Evolutionary conservation across 345 rosid species (phyloP).

Genomic region (Bruguiera gymnorhiza): DNA sequence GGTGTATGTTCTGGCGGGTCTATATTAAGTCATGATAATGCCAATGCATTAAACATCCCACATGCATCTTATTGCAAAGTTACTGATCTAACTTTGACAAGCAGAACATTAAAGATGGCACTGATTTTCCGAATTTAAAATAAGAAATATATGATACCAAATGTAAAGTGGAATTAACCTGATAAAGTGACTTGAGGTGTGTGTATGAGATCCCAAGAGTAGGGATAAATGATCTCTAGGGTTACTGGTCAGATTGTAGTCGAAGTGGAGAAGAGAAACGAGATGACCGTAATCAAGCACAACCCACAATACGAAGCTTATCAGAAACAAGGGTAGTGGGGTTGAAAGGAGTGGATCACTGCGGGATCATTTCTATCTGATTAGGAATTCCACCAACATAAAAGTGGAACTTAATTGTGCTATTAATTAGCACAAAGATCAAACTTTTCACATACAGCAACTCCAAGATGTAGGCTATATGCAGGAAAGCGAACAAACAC

Average conservation of each 20-base stretch:
- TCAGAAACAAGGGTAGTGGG: conserved; percentile 16
- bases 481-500: no score
- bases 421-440: background rate
- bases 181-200: background rate
- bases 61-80: no score
- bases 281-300: conserved; percentile 8
- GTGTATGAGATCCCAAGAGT: background rate
- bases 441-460: background rate
- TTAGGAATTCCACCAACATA: conserved; percentile 30
- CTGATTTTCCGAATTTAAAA: no score
- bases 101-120: no score
- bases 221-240: conserved; percentile 24
- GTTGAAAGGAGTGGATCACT: conserved; percentile 3
- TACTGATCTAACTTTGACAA: no score
- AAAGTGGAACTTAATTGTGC: conserved; percentile 23
- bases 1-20: no score
- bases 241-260: conserved; percentile 12
- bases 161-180: background rate
- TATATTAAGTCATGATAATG: no score
- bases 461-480: conserved; percentile 8
- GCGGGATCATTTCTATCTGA: conserved; percentile 5
- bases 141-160: no score
- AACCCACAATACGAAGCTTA: background rate
- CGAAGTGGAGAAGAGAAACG: conserved; percentile 7
- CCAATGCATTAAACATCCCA: no score